Percentiles rank a stretch among this genome's conserved stretches.
These are phyloP conservation scores for Zalaria sp. DNA, from an alignment of 2,329 filamentous ascomycete genomes.

Conservation along the genomic window DNA sequence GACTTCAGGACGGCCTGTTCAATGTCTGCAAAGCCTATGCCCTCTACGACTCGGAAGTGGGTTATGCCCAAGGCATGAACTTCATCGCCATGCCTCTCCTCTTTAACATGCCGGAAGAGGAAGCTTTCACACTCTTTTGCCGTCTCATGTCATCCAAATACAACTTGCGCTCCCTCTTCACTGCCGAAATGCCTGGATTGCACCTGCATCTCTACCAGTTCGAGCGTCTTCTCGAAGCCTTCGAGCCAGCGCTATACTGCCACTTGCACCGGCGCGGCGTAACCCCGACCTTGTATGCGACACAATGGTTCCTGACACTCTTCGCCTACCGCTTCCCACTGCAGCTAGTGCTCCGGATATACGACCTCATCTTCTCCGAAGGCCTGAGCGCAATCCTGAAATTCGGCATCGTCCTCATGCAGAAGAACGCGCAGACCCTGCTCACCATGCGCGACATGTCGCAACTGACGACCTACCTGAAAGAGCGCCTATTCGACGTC, in stretches of 20 bases:
- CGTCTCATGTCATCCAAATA: constrained; percentile 88
- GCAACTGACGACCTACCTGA: constrained; percentile 74
- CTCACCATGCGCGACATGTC: constrained; percentile 84
- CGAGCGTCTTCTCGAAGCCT: constrained; percentile 81
- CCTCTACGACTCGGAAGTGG: constrained; percentile 83
- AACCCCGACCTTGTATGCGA: constrained; percentile 84
- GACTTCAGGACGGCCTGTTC: constrained; percentile 85
- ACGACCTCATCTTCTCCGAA: constrained; percentile 88
- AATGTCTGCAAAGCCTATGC: constrained; percentile 97
- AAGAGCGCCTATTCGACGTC: constrained; percentile 87
- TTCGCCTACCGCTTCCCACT: constrained; percentile 96
- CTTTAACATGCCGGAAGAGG: constrained; percentile 97
- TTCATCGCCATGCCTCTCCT: constrained; percentile 93
- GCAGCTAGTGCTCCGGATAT: constrained; percentile 89
- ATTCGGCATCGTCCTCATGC: constrained; percentile 91
- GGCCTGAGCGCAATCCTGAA: constrained; percentile 80
- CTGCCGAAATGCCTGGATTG: constrained; percentile 90
- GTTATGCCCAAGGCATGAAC: constrained; percentile 98
- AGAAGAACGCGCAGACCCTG: constrained; percentile 70
- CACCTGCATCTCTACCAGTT: constrained; percentile 93
- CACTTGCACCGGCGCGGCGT: constrained; percentile 82
- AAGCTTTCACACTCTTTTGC: constrained; percentile 87
- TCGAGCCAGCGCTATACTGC: constrained; percentile 88
- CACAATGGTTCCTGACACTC: constrained; percentile 97
- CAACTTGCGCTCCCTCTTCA: constrained; percentile 78